These are phyloP conservation scores for Sarcodon aspratus DNA, from an alignment of 768 basidiomycete species.

Conservation along the genomic window DNA sequence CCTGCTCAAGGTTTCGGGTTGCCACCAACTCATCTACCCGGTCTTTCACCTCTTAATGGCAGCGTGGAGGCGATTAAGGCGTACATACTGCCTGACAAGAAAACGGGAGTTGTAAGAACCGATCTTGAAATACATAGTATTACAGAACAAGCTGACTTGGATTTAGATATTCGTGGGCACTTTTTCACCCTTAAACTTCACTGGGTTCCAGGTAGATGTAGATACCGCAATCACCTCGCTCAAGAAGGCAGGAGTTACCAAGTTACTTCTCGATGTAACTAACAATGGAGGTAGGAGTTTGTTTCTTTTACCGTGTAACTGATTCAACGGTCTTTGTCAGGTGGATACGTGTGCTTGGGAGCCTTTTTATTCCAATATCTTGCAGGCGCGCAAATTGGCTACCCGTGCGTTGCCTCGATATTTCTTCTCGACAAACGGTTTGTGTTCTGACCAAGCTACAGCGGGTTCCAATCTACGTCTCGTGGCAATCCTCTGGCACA, in stretches of 20 bases:
- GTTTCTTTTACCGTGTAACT: background rate
- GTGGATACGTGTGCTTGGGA: conserved; percentile 52
- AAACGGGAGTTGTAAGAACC: conserved; percentile 44
- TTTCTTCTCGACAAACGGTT: background rate
- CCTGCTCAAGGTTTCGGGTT: conserved; percentile 25
- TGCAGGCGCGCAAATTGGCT: conserved; percentile 35
- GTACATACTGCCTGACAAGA: conserved; percentile 40
- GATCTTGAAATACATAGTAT: conserved; percentile 33
- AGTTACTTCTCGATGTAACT: conserved; percentile 44
- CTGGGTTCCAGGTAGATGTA: conserved; percentile 39
- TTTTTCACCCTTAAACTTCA: conserved; percentile 32
- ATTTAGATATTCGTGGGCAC: conserved; percentile 49
- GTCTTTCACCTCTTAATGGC: conserved; percentile 27
- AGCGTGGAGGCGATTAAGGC: conserved; percentile 43
- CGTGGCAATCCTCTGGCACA: conserved; percentile 47
- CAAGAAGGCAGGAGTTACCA: conserved; percentile 34
- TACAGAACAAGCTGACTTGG: conserved; percentile 27
- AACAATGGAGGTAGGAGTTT: conserved; percentile 47
- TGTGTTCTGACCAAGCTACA: conserved; percentile 10
- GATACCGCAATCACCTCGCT: conserved; percentile 33
- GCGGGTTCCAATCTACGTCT: conserved; percentile 43
- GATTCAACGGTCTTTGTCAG: conserved; percentile 16
- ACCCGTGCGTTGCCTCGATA: conserved; percentile 28
- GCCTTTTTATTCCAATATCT: conserved; percentile 49
- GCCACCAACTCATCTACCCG: conserved; percentile 37